Evolutionary conservation across 768 basidiomycete species (phyloP), one percentile per base, ranked within the genome.

Genomic region (Galerina marginata): DNA sequence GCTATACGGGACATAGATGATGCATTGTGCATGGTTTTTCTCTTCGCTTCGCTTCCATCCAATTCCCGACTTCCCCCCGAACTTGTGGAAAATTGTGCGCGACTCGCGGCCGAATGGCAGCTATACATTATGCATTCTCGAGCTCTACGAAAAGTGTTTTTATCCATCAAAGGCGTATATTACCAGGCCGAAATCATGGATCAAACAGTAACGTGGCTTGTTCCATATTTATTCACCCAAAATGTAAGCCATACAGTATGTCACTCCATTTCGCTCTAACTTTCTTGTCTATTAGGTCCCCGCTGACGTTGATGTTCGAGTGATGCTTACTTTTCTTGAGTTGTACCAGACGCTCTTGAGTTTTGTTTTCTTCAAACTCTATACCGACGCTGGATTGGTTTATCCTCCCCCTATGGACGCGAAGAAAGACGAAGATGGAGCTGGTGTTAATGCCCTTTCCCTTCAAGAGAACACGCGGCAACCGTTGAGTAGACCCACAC

Each of bases 301-400:
- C 6, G 74, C 88, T 38, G 96, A 99, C 70, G 96, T 99, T 57
- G 97, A 99, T 73, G 90, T 97, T 70, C 91, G 97, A 44, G 97
- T 99, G 51, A 95, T 99, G 89, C 76, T 97, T 61, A 99, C 97
- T 6, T 99, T 99, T 81, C 79, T 99, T 68, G 97, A 99, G 74
- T 85, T 99, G 9, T 99, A 99, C 75, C 95, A 99, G 76, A 99
- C 96, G 1, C 79, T 98, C 9, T 87, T 99, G 29, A 94, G 93
- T 6, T 99, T 99, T 71, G 91, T 95, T 20, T 88, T 97, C 71
- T 99, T 95, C 85, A 97, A 96, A 78, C 86, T 99, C n/a, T 99
- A 95, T 78, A 90, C 92, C n/a, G 95, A 98, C 70, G 84, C 84
- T 39, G 92, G 92, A 63, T 82, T 99, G 49, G 87, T 94, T 26